Evolutionary conservation across 768 basidiomycete genomes (phyloP).

Genomic region (Russula brevipes): DNA sequence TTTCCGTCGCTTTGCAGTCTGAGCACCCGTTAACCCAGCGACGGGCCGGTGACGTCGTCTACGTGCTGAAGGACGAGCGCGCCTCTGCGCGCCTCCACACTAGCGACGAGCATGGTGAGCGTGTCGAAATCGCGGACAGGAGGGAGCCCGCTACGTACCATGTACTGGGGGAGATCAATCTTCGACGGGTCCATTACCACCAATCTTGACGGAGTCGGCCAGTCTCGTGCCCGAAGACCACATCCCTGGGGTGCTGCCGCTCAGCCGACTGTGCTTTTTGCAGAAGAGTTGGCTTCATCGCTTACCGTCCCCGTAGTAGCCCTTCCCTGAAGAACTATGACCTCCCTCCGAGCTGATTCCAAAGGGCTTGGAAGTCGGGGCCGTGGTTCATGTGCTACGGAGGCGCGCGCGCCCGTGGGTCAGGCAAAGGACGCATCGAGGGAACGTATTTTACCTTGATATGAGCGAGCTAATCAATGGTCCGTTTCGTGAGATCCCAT

Average conservation of each 20-base stretch:
- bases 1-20: slow-evolving; percentile 64
- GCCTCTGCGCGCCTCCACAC: slow-evolving; percentile 78
- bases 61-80: slow-evolving; percentile 48
- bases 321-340: slow-evolving; percentile 63
- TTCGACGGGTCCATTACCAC: slow-evolving; percentile 45
- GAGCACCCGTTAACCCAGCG: slow-evolving; percentile 50
- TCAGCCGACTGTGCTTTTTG: neutral
- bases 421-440: neutral
- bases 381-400: slow-evolving; percentile 78
- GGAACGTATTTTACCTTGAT: slow-evolving; percentile 52
- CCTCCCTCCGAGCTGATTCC: slow-evolving; percentile 63
- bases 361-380: slow-evolving; percentile 66
- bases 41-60: slow-evolving; percentile 39
- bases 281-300: neutral
- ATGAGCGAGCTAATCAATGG: slow-evolving; percentile 61
- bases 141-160: slow-evolving; percentile 45
- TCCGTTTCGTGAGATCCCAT: neutral
- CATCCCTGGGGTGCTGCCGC: slow-evolving; percentile 45
- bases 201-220: slow-evolving; percentile 53
- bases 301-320: slow-evolving; percentile 80
- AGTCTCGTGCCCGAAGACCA: slow-evolving; percentile 78
- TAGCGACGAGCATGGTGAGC: slow-evolving; percentile 29
- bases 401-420: neutral
- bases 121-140: neutral
- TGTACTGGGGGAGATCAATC: slow-evolving; percentile 72